Base-by-base conservation (phyloP, 108 stramenopile genomes). In the Cyclotella atomus region DNA sequence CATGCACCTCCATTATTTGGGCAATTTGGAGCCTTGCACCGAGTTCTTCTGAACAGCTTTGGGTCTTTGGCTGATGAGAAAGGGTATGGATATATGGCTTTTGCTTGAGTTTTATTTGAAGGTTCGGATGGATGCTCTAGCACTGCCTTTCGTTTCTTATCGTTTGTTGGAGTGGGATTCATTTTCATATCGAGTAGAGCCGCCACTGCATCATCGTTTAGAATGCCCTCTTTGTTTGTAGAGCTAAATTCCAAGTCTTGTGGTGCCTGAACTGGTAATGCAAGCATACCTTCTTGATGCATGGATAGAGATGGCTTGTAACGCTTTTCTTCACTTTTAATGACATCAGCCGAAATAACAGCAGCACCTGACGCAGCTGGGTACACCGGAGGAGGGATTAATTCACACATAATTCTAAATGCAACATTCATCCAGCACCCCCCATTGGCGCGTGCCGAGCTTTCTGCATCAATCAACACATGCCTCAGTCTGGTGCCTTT, bases 171-270 rank as follows among this genome's bases (percentile, higher is more conserved):
- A 32, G 30, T 7, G 0, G 60, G 14, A 44, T 30, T 41, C 60
- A 44, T 61, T 38, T 41, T 61, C 60, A 61, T 61, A 20, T 43
- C 60, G 6, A 61, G 60, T 2, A 61, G 41, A 16, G 60, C 60
- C 19, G 60, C 60, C 0, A 61, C 38, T 10, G 60, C 41, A 61
- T 61, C 60, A 43, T 24, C 60, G 16, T 61, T 61, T n/a, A n/a
- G n/a, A n/a, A n/a, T n/a, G n/a, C n/a, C n/a, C n/a, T n/a, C n/a
- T n/a, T n/a, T n/a, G n/a, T n/a, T n/a, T n/a, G n/a, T n/a, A n/a
- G n/a, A n/a, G n/a, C n/a, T n/a, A n/a, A n/a, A n/a, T n/a, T n/a
- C n/a, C n/a, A n/a, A n/a, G n/a, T n/a, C n/a, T n/a, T n/a, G n/a
- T n/a, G n/a, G n/a, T n/a, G n/a, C n/a, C n/a, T n/a, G n/a, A n/a